Evolutionary conservation across 805 yeast genomes (phyloP).

Genomic region (Grigorovia transvaalensis): DNA sequence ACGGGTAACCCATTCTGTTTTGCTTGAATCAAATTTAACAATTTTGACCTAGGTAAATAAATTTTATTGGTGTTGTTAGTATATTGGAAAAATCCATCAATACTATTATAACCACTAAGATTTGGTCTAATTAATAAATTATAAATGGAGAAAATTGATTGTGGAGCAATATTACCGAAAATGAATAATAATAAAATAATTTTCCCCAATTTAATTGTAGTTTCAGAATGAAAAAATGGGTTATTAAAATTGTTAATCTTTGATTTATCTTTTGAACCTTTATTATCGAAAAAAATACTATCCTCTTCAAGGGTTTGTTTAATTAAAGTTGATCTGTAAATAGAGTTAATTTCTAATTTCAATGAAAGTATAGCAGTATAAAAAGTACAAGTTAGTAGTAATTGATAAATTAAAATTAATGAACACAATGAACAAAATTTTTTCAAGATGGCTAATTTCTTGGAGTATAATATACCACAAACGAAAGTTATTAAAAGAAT

Average conservation of each 20-base stretch:
- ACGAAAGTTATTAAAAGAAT: conserved; percentile 62
- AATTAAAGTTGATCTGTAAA: conserved; percentile 69
- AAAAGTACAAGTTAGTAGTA: conserved; percentile 66
- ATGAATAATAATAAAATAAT: conserved; percentile 48
- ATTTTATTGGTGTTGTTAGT: neutral
- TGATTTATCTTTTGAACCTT: conserved; percentile 9
- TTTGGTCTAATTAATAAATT: conserved; percentile 19
- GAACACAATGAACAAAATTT: conserved; percentile 74
- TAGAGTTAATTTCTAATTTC: conserved; percentile 79
- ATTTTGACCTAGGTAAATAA: neutral
- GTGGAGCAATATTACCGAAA: conserved; percentile 49
- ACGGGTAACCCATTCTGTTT: neutral
- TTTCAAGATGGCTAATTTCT: conserved; percentile 58
- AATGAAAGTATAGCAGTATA: conserved; percentile 74
- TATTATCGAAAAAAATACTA: conserved; percentile 56
- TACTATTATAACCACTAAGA: neutral
- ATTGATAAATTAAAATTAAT: conserved; percentile 59
- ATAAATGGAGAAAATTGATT: conserved; percentile 45
- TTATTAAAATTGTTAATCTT: neutral
- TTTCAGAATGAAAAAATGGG: conserved; percentile 27
- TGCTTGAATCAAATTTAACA: neutral
- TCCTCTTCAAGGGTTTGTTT: conserved; percentile 84
- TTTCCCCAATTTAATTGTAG: conserved; percentile 44
- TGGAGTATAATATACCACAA: conserved; percentile 54
- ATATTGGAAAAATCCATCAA: neutral